Base-by-base conservation (phyloP, 345 rosid species). In the Syzygium jambos region DNA sequence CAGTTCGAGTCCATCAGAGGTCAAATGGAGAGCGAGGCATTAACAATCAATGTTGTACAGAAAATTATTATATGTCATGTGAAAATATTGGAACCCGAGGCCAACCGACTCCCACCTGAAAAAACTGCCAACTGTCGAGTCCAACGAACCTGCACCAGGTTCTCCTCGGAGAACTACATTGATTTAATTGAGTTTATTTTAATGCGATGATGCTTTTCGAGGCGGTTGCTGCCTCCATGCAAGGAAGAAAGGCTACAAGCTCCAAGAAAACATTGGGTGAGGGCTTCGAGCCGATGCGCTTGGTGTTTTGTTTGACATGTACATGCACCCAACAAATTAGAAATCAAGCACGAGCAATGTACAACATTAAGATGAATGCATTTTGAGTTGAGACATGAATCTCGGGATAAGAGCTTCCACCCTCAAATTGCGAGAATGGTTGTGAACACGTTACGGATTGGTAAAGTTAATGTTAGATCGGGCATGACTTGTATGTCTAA, bases 21-120 rank as follows among this genome's bases (percentile, higher is more conserved):
- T 38, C 82, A 73, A 73, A 11, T 10, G 82, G 49, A 38, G 82
- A 73, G 49, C 49, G 14, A 38, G 80, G 27, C 82, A 38, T 73
- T 73, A 73, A 38, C 5, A 38, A 73, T 22, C 82, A 73, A 73
- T 38, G 38, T 73, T 73, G 10, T 38, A 9, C 82, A 10, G 49
- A 8, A 5, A 73, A 38, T 73, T 21, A 38, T 73, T 73, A 19
- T 38, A 38, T 19, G 49, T 21, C 82, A 68, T 17, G 49, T 73
- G 82, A 38, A 19, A 34, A 38, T 83, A 2, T 49, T 38, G 54
- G 86, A 84, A 30, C 59, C 88, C 85, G 83, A 87, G 82, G 84
- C 85, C 83, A 59, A 63, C 85, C 55, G 85, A 25, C 82, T 86
- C 43, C 27, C 83, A 87, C 86, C 88, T 51, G 88, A 87, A 87